Base-by-base conservation (phyloP, 768 basidiomycete genomes). In the Russula griseocarnosa region DNA sequence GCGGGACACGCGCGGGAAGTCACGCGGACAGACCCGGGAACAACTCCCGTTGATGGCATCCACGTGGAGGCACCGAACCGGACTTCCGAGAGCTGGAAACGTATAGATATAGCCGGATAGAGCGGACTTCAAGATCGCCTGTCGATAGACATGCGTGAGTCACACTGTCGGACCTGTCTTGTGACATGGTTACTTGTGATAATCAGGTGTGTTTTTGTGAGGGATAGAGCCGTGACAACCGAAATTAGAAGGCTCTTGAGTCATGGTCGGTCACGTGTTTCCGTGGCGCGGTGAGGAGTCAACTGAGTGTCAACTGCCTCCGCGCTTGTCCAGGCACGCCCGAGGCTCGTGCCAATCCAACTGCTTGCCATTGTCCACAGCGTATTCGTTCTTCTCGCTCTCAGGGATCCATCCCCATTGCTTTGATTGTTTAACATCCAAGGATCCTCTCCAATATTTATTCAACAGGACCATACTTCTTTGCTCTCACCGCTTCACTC, bases 371-470 rank as follows among this genome's bases (percentile, higher is more conserved):
- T 24, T 11, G 24, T 20, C 47, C 22, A 14, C 58, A 10, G 26
- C 47, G 16, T 8, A 49, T 38, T 30, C 34, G n/a, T 26, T 54
- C 28, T 32, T 64, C 20, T 49, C 58, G 13, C 36, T 34, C 58
- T 59, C 26, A 24, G 18, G 26, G 5, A 11, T 38, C 22, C 47
- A 38, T 10, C 32, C 32, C n/a, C 55, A 46, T 47, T 57, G 20
- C 34, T 16, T 60, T 42, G 14, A 40, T 26, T 55, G 13, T 40
- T n/a, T 14, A 10, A 14, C 30, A 14, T 55, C 34, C 34, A 38
- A 24, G 51, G 51, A 52, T 52, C 38, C 36, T 49, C 36, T 22
- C 24, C 26, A 24, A 53, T 58, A 66, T 58, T 57, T 66, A 64
- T 64, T 64, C 42, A n/a, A 49, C 16, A 14, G 49, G 32, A 50